Base-by-base conservation (phyloP, 179 eudicot species). In the Heliamphora pulchella region DNA sequence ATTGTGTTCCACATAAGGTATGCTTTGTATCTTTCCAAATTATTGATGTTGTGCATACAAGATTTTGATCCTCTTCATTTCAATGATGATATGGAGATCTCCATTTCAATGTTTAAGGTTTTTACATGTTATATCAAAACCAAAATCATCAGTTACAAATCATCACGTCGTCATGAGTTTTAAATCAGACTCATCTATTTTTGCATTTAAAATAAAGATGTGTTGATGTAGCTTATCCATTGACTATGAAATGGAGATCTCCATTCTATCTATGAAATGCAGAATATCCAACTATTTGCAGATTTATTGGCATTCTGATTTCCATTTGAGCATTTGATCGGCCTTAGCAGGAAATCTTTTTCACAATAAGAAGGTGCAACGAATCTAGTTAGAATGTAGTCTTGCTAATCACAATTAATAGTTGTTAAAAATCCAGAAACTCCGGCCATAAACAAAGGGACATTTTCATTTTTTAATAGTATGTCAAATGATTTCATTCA, bases 1-100 rank as follows among this genome's bases (percentile, higher is more conserved):
- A 41, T 50, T 77, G 14, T 44, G 46, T 74, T 3, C 47, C 59
- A 20, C 48, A 71, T 72, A 76, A 83, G 86, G 89, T 86, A 77
- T 53, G 61, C 68, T 78, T 82, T 53, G 62, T 55, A 3, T 2
- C 43, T 3, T 78, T 14, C 71, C 22, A 4, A 20, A 9, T 74
- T 84, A 7, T 77, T 77, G 9, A 53, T 53, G 9, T 53, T 53
- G 9, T 53, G 57, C 57, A 53, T 10, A 53, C 8, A 3, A 53
- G n/a, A n/a, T n/a, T n/a, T n/a, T n/a, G n/a, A n/a, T n/a, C n/a
- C n/a, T n/a, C n/a, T n/a, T n/a, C n/a, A n/a, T n/a, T n/a, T n/a
- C n/a, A n/a, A n/a, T n/a, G n/a, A n/a, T n/a, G n/a, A n/a, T n/a
- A n/a, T n/a, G n/a, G n/a, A n/a, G n/a, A n/a, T n/a, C n/a, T n/a